These are phyloP conservation scores for Tolypocladium capitatum DNA, from an alignment of 2,329 filamentous ascomycete genomes.

Conservation along the genomic window DNA sequence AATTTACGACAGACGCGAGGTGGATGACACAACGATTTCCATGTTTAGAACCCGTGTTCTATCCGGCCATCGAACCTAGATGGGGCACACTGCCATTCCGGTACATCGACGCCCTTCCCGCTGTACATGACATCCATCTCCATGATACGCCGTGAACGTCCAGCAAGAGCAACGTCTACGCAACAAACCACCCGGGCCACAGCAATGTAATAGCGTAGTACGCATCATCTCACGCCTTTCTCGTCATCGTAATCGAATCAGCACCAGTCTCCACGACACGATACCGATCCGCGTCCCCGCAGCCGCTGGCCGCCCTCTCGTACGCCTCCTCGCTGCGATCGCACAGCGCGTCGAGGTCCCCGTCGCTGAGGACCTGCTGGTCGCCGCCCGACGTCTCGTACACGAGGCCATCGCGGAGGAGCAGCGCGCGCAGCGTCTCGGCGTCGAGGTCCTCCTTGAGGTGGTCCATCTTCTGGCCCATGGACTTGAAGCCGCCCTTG, in stretches of 20 bases:
- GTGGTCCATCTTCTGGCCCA: conserved; percentile 46
- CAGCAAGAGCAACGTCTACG: not conserved
- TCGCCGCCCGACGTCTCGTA: conserved; percentile 38
- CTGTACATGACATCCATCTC: too few species aligned
- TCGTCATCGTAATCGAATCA: conserved; percentile 33
- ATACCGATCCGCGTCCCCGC: conserved; percentile 59
- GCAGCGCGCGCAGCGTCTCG: conserved; percentile 46
- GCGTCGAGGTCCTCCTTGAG: conserved; percentile 38
- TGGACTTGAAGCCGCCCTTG: conserved; percentile 70
- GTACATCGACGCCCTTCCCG: not conserved
- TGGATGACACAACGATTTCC: not conserved
- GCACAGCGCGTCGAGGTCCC: conserved; percentile 65
- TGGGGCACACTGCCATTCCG: too few species aligned
- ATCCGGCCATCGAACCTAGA: not conserved
- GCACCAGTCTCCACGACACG: conserved; percentile 66
- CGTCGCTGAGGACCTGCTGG: conserved; percentile 56
- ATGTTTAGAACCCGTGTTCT: not conserved
- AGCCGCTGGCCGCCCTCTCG: conserved; percentile 61
- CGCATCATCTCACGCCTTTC: conserved; percentile 5
- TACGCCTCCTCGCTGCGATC: conserved; percentile 58
- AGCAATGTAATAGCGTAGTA: not conserved
- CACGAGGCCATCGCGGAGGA: conserved; percentile 60
- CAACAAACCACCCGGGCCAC: not conserved
- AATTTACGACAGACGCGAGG: not conserved
- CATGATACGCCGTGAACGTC: not conserved